Base-by-base conservation (phyloP, 2,329 filamentous ascomycete genomes). In the Paraphoma sp. region DNA sequence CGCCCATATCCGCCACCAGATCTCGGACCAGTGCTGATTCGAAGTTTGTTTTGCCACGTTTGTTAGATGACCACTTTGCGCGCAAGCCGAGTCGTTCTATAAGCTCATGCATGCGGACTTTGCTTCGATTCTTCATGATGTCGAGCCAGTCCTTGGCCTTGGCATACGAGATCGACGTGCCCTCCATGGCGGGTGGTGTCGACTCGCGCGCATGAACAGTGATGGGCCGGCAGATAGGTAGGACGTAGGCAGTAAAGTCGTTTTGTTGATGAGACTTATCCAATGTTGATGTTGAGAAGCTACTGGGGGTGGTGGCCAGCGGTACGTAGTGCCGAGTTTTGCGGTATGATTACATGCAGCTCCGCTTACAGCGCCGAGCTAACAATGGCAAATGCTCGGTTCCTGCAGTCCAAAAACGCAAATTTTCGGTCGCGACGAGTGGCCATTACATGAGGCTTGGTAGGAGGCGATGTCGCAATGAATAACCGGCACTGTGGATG, bases 51-150 rank as follows among this genome's bases (percentile, higher is more conserved):
- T 75, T 75, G 48, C 73, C 73, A 16, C 73, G 73, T 52, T 74
- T 75, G 59, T 74, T 74, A n/a, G 71, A 73, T 29, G 70, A 74
- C 72, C 72, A 74, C 57, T 73, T 75, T 10, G 73, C 72, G 28
- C 72, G 68, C 11, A 75, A 48, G 6, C 73, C 73, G 44, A 75
- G 64, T 12, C 71, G 63, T 44, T 75, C 72, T 18, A 75, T 75
- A n/a, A 75, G 55, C 51, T 74, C 72, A 52, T 75, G 73, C 73
- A 75, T 75, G 48, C 71, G 69, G 30, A 73, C 61, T 52, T 72
- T 73, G 31, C 69, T 73, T 11, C 71, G 59, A 52, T 75, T 75
- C 47, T 73, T 73, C 72, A 74, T 74, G 18, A 74, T 73, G 54
- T 75, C 73, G 47, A 74, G 57, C 73, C 73, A 75, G 62, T 75